A percentile compares a stretch with the other conserved stretches of the same genome.
These are phyloP conservation scores for Rubus idaeus DNA, from an alignment of 306 rosid species.

Conservation along the genomic window DNA sequence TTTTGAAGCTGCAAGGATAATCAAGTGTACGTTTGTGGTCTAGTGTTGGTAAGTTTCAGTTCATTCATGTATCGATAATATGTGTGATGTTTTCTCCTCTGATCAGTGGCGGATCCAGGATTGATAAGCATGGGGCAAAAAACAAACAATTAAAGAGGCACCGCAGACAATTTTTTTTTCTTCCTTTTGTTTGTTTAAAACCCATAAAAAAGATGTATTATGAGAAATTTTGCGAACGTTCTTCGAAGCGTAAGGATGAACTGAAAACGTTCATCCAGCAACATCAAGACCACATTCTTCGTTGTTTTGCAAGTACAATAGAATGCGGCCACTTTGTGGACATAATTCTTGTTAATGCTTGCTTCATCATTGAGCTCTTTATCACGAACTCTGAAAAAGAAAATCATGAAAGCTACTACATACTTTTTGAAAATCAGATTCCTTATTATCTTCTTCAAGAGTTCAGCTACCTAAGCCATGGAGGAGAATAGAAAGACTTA, in stretches of 20 bases:
- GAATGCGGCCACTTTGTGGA: neutral
- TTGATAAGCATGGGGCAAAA: too few species aligned
- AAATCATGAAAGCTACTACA: constrained; percentile 9
- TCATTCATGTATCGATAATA: neutral
- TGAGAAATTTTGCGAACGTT: constrained; percentile 28
- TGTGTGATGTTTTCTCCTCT: too few species aligned
- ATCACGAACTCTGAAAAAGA: constrained; percentile 21
- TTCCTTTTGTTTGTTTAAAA: too few species aligned
- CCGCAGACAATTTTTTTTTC: too few species aligned
- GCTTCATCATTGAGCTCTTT: constrained; percentile 23
- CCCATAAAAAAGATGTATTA: constrained; percentile 32
- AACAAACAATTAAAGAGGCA: too few species aligned
- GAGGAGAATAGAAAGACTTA: too few species aligned
- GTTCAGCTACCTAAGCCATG: too few species aligned
- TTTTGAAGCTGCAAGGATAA: neutral
- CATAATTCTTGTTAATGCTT: constrained; percentile 2
- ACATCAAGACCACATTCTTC: neutral
- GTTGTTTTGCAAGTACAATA: neutral
- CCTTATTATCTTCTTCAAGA: constrained; percentile 37
- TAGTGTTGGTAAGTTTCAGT: neutral
- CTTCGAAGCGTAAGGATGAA: neutral
- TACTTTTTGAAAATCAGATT: constrained; percentile 56
- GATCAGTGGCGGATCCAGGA: too few species aligned
- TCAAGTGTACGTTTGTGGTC: neutral
- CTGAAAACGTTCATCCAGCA: constrained; percentile 9